phyloP scores from a whole-genome alignment of 768 basidiomycete genomes.

The Roridomyces roridus region DNA sequence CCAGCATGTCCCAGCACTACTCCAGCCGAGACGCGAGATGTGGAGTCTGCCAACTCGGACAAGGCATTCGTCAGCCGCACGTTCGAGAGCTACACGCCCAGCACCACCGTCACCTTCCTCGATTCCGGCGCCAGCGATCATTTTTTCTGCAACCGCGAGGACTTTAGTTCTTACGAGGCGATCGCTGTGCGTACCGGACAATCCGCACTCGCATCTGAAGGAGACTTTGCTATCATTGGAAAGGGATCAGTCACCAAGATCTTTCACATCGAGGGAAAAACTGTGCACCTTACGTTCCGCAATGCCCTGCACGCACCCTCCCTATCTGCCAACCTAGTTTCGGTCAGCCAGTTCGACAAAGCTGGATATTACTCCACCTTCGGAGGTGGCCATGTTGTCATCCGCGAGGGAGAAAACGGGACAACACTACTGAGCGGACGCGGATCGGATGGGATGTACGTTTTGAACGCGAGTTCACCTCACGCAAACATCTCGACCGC shows the following conservation, averaged over 20 bases:
- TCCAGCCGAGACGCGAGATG: no score
- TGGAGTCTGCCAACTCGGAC: no score
- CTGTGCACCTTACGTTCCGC: slow-evolving; percentile 21
- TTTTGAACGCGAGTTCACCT: no score
- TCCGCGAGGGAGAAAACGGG: no score
- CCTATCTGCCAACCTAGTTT: slow-evolving; percentile 33
- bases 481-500: no score
- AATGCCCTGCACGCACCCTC: slow-evolving; percentile 34
- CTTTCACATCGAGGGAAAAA: slow-evolving; percentile 13
- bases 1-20: no score
- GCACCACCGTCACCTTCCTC: background rate
- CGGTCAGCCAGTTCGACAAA: slow-evolving; percentile 13
- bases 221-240: slow-evolving; percentile 28
- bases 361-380: no score
- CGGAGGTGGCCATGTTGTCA: no score
- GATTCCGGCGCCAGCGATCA: slow-evolving; percentile 32
- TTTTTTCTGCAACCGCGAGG: no score
- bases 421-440: no score
- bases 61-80: slow-evolving; percentile 6
- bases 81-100: slow-evolving; percentile 2
- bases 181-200: no score
- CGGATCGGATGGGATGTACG: no score
- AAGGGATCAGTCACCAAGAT: slow-evolving; percentile 24
- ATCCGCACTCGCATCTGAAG: background rate
- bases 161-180: background rate